Conservation (phyloP, 2,329 filamentous ascomycete genomes). For the Monosporascus sp. region DNA sequence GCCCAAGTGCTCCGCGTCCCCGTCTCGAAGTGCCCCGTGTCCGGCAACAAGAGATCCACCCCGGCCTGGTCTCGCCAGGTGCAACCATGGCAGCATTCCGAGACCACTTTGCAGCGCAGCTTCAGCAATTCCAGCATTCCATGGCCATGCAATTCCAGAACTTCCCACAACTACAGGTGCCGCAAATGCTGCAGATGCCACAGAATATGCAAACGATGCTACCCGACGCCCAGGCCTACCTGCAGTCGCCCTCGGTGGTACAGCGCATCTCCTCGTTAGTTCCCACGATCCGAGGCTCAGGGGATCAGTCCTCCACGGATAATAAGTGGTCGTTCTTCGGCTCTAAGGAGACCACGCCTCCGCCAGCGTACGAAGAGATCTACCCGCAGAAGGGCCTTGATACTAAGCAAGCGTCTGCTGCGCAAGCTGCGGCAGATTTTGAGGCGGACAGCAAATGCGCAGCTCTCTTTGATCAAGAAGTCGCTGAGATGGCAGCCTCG, state of each 20-base stretch:
- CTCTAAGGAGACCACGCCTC: conserved; percentile 42
- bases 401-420: conserved; percentile 52
- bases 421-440: conserved; percentile 51
- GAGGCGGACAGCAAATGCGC: conserved; percentile 55
- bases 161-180: conserved; percentile 55
- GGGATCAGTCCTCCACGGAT: conserved; percentile 37
- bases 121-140: conserved; percentile 71
- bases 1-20: conserved; percentile 18
- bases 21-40: conserved; percentile 13
- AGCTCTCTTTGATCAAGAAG: conserved; percentile 43
- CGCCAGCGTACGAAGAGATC: conserved; percentile 75
- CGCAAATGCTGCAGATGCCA: conserved; percentile 54
- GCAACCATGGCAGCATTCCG: conserved; percentile 65
- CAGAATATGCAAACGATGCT: conserved; percentile 49
- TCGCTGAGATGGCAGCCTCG: conserved; percentile 24
- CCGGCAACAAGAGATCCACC: conserved; percentile 25
- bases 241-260: conserved; percentile 56
- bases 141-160: conserved; percentile 63
- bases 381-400: conserved; percentile 56
- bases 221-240: conserved; percentile 67
- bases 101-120: conserved; percentile 66
- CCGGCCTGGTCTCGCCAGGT: conserved; percentile 46
- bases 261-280: conserved; percentile 68
- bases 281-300: conserved; percentile 52
- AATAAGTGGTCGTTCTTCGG: conserved; percentile 56